A percentile compares a stretch with the other conserved stretches of the same genome.
Conservation (phyloP, 164 flowering plant genomes). For the Stephania cephalantha region DNA sequence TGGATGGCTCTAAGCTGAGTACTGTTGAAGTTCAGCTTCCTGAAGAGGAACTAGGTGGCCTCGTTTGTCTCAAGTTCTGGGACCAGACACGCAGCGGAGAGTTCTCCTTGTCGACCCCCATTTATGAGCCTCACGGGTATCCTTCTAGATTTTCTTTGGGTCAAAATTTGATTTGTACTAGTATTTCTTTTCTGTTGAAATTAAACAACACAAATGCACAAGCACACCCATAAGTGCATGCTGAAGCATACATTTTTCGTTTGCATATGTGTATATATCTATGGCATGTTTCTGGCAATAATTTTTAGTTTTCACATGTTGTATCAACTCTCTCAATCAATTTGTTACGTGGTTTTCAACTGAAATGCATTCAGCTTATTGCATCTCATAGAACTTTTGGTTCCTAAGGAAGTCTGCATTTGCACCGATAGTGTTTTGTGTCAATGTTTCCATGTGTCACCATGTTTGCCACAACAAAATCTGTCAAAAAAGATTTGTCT, state of each 20-base stretch:
- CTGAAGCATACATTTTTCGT: neutral
- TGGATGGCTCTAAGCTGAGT: slow-evolving; percentile 77
- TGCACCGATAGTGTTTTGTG: too few relatives aligned
- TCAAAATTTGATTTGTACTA: neutral
- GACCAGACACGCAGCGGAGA: slow-evolving; percentile 37
- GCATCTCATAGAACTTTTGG: too few relatives aligned
- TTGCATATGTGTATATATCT: neutral
- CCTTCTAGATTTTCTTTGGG: neutral
- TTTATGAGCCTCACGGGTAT: slow-evolving; percentile 98
- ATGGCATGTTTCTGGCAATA: neutral
- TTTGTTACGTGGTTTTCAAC: too few relatives aligned
- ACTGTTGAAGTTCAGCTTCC: slow-evolving; percentile 75
- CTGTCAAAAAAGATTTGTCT: too few relatives aligned
- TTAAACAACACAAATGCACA: neutral
- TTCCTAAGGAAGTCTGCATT: too few relatives aligned
- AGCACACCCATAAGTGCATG: neutral
- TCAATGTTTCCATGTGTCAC: too few relatives aligned
- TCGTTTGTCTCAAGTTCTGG: slow-evolving; percentile 87
- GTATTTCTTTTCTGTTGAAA: neutral
- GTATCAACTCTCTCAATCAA: too few relatives aligned
- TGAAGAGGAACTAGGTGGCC: slow-evolving; percentile 86
- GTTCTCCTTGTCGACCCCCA: slow-evolving; percentile 63
- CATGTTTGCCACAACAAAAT: too few relatives aligned
- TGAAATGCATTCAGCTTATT: too few relatives aligned
- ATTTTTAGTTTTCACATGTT: too few relatives aligned